Percentiles rank a stretch among this genome's conserved stretches.
These are phyloP conservation scores for Neurospora africana DNA, from an alignment of 495 filamentous ascomycete genomes.

Conservation along the genomic window DNA sequence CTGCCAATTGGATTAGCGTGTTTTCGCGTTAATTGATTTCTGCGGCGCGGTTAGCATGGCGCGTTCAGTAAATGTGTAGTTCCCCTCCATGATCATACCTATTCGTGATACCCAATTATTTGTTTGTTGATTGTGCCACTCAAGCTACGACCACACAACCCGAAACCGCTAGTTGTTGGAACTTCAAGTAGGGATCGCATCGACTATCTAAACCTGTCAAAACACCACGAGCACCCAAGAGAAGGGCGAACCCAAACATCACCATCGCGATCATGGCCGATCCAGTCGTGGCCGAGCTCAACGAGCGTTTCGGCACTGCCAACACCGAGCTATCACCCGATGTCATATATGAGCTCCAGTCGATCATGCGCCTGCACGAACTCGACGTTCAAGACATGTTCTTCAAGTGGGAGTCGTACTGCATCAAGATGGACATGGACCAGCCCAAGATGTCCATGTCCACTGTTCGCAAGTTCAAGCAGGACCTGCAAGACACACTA, in stretches of 20 bases:
- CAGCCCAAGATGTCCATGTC: slow-evolving; percentile 60
- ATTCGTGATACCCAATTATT: background rate
- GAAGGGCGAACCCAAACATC: background rate
- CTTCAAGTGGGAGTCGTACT: slow-evolving; percentile 97
- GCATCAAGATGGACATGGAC: slow-evolving; percentile 75
- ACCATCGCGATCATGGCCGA: slow-evolving; percentile 38
- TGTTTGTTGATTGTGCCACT: background rate
- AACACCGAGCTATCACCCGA: slow-evolving; percentile 49
- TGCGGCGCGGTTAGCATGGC: slow-evolving; percentile 2
- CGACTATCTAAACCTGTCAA: background rate
- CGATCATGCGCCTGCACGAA: slow-evolving; percentile 71
- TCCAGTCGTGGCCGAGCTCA: slow-evolving; percentile 45
- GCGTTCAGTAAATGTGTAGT: background rate
- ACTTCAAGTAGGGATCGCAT: background rate
- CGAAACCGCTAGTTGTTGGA: background rate
- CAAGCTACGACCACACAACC: background rate
- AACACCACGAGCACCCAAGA: background rate
- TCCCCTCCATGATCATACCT: background rate
- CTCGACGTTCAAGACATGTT: slow-evolving; percentile 73
- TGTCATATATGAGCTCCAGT: slow-evolving; percentile 65
- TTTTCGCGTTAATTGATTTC: slow-evolving; percentile 20
- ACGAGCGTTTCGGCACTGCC: slow-evolving; percentile 54
- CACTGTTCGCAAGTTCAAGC: slow-evolving; percentile 65
- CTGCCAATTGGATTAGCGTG: slow-evolving; percentile 1
- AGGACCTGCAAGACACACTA: slow-evolving; percentile 71